Conservation (phyloP, 495 filamentous ascomycete genomes). For the Sporormia fimetaria region DNA sequence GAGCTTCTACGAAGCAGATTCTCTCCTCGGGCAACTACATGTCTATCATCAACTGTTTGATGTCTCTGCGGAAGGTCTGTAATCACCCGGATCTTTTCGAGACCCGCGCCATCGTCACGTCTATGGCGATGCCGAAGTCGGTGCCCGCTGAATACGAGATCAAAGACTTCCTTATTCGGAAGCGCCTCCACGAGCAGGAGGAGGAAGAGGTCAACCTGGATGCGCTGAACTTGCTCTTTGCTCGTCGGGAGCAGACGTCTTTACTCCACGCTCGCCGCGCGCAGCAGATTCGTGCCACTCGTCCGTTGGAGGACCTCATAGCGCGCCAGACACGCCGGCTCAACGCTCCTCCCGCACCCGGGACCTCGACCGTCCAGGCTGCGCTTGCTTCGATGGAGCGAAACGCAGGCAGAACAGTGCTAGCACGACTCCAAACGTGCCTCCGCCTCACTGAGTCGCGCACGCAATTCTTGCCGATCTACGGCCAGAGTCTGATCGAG, state of each 20-base stretch:
- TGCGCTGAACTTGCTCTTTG: slow-evolving; percentile 71
- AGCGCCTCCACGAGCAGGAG: slow-evolving; percentile 52
- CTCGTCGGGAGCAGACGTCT: slow-evolving; percentile 49
- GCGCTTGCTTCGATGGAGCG: slow-evolving; percentile 64
- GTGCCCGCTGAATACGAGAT: slow-evolving; percentile 66
- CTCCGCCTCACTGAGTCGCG: slow-evolving; percentile 73
- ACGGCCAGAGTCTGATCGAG: slow-evolving; percentile 63
- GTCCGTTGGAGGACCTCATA: slow-evolving; percentile 30
- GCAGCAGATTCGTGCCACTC: slow-evolving; percentile 32
- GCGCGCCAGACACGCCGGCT: slow-evolving; percentile 48
- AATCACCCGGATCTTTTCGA: slow-evolving; percentile 98
- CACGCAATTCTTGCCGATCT: slow-evolving; percentile 69
- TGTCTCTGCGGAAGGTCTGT: slow-evolving; percentile 97
- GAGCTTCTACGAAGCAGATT: slow-evolving; percentile 76
- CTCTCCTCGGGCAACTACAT: slow-evolving; percentile 93
- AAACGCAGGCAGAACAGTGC: slow-evolving; percentile 53
- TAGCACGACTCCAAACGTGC: slow-evolving; percentile 68
- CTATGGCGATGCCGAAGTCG: slow-evolving; percentile 82
- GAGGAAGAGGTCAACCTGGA: slow-evolving; percentile 57
- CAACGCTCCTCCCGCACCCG: slow-evolving; percentile 32
- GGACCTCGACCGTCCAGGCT: slow-evolving; percentile 54
- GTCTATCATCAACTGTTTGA: slow-evolving; percentile 94
- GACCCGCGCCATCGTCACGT: slow-evolving; percentile 94
- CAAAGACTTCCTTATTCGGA: slow-evolving; percentile 61
- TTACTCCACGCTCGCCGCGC: slow-evolving; percentile 33